A percentile compares a stretch with the other conserved stretches of the same genome.
These are phyloP conservation scores for Aspergillus sclerotioniger DNA, from an alignment of 495 filamentous ascomycete species.

Conservation along the genomic window DNA sequence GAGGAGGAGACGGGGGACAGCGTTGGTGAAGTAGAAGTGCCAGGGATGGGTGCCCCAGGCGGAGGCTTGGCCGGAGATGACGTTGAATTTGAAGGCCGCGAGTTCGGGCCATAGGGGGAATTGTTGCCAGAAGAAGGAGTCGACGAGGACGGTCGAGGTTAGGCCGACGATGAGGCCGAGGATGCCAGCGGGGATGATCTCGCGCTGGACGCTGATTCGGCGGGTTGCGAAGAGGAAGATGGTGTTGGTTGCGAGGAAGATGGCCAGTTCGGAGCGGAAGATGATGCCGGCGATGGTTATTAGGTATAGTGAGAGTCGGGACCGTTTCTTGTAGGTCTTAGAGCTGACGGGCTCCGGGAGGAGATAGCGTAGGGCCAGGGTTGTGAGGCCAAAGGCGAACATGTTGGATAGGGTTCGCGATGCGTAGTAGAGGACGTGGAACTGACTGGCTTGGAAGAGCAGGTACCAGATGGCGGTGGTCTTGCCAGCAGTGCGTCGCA, in stretches of 20 bases:
- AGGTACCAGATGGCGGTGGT: constrained; percentile 77
- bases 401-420: constrained; percentile 92
- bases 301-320: constrained; percentile 60
- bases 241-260: constrained; percentile 61
- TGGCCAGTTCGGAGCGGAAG: constrained; percentile 86
- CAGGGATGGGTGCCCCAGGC: constrained; percentile 86
- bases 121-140: constrained; percentile 89
- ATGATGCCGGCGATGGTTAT: constrained; percentile 80
- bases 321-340: constrained; percentile 39
- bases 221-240: constrained; percentile 52
- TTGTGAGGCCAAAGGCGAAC: constrained; percentile 87
- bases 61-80: constrained; percentile 63
- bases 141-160: constrained; percentile 63
- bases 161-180: constrained; percentile 62
- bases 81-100: constrained; percentile 87
- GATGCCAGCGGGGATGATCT: constrained; percentile 68
- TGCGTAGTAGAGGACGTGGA: constrained; percentile 92
- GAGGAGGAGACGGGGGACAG: constrained; percentile 77
- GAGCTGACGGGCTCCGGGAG: constrained; percentile 51
- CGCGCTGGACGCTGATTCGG: constrained; percentile 51
- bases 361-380: constrained; percentile 66
- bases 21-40: constrained; percentile 80
- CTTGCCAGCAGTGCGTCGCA: constrained; percentile 67
- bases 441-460: constrained; percentile 79
- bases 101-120: constrained; percentile 86